A percentile compares a stretch with the other conserved stretches of the same genome.
Conservation (phyloP, 2,329 filamentous ascomycete species). For the Sporothrix schenckii region DNA sequence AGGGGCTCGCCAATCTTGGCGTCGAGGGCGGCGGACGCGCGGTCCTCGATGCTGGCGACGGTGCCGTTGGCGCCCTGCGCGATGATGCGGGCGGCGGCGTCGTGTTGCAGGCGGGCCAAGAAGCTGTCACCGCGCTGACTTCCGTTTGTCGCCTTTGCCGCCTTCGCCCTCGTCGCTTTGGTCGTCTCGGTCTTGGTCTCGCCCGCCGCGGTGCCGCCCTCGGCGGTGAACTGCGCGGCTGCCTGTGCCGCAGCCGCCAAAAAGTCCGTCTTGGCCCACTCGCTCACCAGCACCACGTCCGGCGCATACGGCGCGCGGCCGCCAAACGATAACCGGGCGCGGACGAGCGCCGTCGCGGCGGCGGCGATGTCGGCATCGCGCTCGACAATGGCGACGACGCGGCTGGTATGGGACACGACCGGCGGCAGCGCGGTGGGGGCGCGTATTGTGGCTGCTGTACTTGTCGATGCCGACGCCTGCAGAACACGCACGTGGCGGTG, state of each 20-base stretch:
- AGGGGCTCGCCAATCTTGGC: not conserved
- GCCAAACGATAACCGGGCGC: constrained; percentile 57
- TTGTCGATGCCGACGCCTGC: not conserved
- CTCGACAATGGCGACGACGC: constrained; percentile 53
- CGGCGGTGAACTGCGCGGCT: constrained; percentile 36
- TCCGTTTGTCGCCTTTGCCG: too few species aligned
- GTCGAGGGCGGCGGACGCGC: not conserved
- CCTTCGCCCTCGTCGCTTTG: not conserved
- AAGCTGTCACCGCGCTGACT: not conserved
- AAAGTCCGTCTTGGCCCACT: constrained; percentile 61
- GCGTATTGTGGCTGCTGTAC: too few species aligned
- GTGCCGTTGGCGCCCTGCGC: not conserved
- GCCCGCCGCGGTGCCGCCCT: not conserved
- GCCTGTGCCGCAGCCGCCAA: constrained; percentile 52
- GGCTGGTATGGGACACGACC: not conserved
- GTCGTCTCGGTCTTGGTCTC: not conserved
- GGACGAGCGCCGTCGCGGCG: constrained; percentile 57
- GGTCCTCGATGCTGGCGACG: not conserved
- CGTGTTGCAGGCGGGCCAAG: not conserved
- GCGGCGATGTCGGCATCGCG: constrained; percentile 57
- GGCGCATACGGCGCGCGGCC: constrained; percentile 64
- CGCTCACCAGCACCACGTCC: constrained; percentile 65
- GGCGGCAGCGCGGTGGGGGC: not conserved
- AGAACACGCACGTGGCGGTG: not conserved
- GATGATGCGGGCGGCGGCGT: not conserved